Conservation (phyloP, 2,329 filamentous ascomycete genomes). For the Colletotrichum scovillei region DNA sequence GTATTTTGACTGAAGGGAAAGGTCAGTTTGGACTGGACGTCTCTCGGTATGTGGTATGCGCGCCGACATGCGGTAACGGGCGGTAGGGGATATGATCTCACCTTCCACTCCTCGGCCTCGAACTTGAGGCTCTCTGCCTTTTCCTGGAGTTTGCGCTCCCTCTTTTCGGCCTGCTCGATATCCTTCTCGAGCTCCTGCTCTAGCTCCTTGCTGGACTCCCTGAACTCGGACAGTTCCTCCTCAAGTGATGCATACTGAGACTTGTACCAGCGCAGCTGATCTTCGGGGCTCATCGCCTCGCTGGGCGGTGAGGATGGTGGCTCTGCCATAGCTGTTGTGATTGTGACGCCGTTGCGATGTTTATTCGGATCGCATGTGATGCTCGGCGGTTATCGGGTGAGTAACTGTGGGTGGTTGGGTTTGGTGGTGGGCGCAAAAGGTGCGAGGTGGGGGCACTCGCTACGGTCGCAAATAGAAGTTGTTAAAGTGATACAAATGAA, state of each 20-base stretch:
- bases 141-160: conserved; percentile 85
- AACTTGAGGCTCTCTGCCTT: conserved; percentile 87
- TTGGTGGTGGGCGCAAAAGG: background rate
- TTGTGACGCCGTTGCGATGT: conserved; percentile 13
- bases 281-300: conserved; percentile 69
- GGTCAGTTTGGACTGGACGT: conserved; percentile 26
- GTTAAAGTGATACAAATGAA: conserved; percentile 31
- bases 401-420: background rate
- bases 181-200: conserved; percentile 97
- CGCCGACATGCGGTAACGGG: background rate
- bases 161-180: conserved; percentile 93
- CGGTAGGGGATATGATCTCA: conserved; percentile 14
- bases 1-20: conserved; percentile 80
- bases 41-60: background rate
- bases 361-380: conserved; percentile 29
- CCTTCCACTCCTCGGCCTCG: conserved; percentile 99
- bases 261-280: conserved; percentile 95
- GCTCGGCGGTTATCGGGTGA: conserved; percentile 2
- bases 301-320: conserved; percentile 72
- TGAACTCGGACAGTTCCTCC: conserved; percentile 91
- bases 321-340: conserved; percentile 60
- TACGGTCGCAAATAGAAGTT: conserved; percentile 25
- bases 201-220: conserved; percentile 91
- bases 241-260: conserved; percentile 93
- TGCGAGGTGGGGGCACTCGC: conserved; percentile 1